phyloP scores from a whole-genome alignment of 352 stramenopile genomes.

The Phytophthora vignae region DNA sequence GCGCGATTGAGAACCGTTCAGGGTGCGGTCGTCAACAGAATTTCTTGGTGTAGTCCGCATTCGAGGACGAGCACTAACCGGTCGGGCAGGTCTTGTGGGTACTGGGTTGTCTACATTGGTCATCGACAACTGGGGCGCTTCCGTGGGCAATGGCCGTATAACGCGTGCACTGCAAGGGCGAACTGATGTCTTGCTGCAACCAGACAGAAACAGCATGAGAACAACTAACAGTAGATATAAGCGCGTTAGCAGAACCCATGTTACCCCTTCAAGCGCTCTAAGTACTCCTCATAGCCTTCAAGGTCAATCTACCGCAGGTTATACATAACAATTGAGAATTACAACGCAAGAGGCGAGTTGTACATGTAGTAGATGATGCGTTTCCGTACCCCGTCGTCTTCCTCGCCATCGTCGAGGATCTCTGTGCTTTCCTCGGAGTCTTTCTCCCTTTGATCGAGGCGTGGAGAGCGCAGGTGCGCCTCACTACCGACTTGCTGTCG shows the following conservation, averaged over 20 bases:
- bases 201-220: neutral
- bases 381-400: conserved; percentile 31
- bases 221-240: neutral
- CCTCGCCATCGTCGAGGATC: conserved; percentile 9
- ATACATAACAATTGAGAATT: conserved; percentile 2
- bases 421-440: conserved; percentile 1
- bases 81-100: conserved; percentile 37
- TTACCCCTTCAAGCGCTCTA: conserved; percentile 59
- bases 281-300: conserved; percentile 70
- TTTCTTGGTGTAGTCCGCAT: conserved; percentile 26
- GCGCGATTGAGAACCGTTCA: conserved; percentile 5
- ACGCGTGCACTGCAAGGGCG: conserved; percentile 52
- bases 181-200: conserved; percentile 42
- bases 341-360: neutral
- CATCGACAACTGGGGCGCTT: conserved; percentile 69
- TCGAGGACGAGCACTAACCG: conserved; percentile 52
- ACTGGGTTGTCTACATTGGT: conserved; percentile 49
- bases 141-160: conserved; percentile 46
- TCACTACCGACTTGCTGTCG: conserved; percentile 16
- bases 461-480: conserved; percentile 2
- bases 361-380: neutral
- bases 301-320: conserved; percentile 54
- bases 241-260: neutral
- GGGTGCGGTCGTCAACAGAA: neutral
- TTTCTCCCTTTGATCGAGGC: conserved; percentile 6